Evolutionary conservation across 1,284 basidiomycete species (phyloP), one percentile per base, ranked within the genome.

Genomic region (Ustilago lituana): DNA sequence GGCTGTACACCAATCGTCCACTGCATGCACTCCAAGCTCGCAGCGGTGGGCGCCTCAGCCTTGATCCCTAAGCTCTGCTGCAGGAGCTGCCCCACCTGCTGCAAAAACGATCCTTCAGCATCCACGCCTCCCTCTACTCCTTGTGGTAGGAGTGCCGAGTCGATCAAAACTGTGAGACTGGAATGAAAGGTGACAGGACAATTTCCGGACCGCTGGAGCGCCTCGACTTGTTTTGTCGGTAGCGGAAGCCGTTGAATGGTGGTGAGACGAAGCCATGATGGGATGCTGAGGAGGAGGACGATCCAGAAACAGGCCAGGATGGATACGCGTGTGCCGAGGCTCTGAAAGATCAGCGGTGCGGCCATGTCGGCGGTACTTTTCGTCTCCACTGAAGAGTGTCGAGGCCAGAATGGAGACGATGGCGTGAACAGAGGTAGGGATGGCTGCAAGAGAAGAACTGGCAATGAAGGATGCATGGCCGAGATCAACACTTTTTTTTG

Each of bases 211-310:
- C 22, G 15, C n/a, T 62, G 45, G 22, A 69, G 57, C 20, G 40
- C 48, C 31, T 48, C 46, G 23, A 79, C 54, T 22, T 69, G 41
- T 0, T 35, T 26, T 17, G 45, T 47, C 2, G 78, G 78, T 24
- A 80, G 45, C 5, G 77, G 66, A 24, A 78, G 49, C 10, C 78
- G 60, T 26, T 58, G 52, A 36, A 79, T 80, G 4, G 70, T 75
- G 11, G 78, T 80, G 10, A 67, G 44, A 1, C 49, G 40, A 49
- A 75, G 70, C 78, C 78, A 80, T 0, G 58, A 63, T 12, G 77
- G 78, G 12, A 77, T 35, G 35, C 64, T 58, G 19, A 69, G 45
- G 6, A 73, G 19, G 32, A 74, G 50, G 11, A 62, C 65, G 9
- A 48, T 17, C 67, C 73, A 77, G 44, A 77, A 74, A 51, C 62